phyloP scores from a whole-genome alignment of 176 grass and related monocot species.

The Oryza glaberrima region DNA sequence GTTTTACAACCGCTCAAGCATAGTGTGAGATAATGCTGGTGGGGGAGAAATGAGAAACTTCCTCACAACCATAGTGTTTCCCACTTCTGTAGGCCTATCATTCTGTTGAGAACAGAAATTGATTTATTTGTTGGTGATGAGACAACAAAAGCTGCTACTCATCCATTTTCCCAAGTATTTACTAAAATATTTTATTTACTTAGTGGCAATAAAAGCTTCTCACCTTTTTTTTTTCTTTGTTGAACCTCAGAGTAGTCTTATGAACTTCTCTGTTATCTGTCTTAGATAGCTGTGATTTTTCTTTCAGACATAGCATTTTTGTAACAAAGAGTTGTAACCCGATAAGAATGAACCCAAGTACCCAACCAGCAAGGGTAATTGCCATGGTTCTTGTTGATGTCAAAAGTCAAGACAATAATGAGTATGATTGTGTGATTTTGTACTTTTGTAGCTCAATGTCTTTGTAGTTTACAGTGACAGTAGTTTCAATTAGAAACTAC shows the following conservation, averaged over 20 bases:
- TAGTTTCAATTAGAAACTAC: not conserved
- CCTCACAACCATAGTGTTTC: no score
- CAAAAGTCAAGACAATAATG: not conserved
- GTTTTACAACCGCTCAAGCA: no score
- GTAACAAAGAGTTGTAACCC: not conserved
- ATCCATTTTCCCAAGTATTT: not conserved
- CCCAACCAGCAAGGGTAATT: not conserved
- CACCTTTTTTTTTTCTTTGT: not conserved
- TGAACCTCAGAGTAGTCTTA: not conserved
- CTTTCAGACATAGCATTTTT: no score
- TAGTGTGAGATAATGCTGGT: no score
- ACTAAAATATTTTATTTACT: not conserved
- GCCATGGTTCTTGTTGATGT: not conserved
- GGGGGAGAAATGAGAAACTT: no score
- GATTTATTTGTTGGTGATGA: not conserved
- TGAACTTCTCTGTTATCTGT: not conserved
- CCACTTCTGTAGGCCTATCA: no score
- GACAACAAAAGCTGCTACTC: not conserved
- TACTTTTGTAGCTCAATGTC: not conserved
- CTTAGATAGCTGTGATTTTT: not conserved
- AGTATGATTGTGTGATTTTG: not conserved
- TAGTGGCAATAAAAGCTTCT: not conserved
- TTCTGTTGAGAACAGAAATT: not conserved
- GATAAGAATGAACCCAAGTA: not conserved
- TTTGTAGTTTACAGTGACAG: not conserved